Percentiles rank a stretch among this genome's conserved stretches.
These are phyloP conservation scores for Nicotiana tabacum DNA, from an alignment of 257 asterid species.

Conservation along the genomic window DNA sequence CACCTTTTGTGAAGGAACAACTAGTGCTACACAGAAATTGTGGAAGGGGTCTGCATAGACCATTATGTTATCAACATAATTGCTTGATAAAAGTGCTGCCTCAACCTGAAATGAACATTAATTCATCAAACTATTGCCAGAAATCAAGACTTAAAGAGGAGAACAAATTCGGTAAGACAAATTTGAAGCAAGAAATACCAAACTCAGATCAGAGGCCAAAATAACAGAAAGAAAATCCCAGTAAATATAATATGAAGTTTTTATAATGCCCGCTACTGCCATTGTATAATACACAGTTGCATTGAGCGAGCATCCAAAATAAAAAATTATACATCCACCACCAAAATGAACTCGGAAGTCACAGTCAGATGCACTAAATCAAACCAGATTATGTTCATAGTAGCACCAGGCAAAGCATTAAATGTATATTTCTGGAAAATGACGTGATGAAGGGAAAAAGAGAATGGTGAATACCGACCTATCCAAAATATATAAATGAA, in stretches of 20 bases:
- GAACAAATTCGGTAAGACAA: not conserved
- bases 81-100: slow-evolving; percentile 69
- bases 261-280: not conserved
- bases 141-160: not conserved
- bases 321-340: not conserved
- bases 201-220: not conserved
- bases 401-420: not conserved
- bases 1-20: slow-evolving; percentile 58
- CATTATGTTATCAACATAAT: slow-evolving; percentile 66
- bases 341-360: not conserved
- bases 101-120: slow-evolving; percentile 46
- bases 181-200: not conserved
- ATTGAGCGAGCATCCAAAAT: not conserved
- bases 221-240: not conserved
- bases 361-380: not conserved
- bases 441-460: not conserved
- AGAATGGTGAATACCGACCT: not conserved
- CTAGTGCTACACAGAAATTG: slow-evolving; percentile 70
- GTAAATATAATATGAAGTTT: not conserved
- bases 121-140: not conserved
- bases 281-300: not conserved
- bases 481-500: not conserved
- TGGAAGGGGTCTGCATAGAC: slow-evolving; percentile 80
- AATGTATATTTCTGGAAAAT: not conserved
- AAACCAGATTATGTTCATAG: not conserved